Evolutionary conservation across 2,329 filamentous ascomycete genomes (phyloP), one percentile per base, ranked within the genome.

Genomic region (Aspergillus quadricinctus): DNA sequence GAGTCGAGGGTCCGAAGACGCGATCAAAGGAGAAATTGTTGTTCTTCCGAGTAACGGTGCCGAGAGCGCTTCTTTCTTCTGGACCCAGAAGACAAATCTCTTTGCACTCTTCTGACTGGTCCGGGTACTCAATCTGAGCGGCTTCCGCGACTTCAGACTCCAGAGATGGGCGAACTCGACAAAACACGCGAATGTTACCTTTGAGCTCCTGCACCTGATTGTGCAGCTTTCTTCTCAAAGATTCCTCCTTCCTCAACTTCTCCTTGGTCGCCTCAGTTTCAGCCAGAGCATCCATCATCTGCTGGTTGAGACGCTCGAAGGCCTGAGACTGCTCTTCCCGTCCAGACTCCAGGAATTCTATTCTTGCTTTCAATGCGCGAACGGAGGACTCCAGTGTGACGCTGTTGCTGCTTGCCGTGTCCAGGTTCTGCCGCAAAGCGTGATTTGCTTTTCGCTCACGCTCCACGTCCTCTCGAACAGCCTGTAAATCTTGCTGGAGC

Each of bases 141-240:
- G 84, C 80, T 25, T 86, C 81, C 6, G 86, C 86, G 8, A 75
- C 74, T 56, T 89, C 87, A 0, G 77, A 73, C 25, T 79, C 79
- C 23, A 89, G 78, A 0, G 88, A 79, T 1, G 94, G 94, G 43
- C 95, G 88, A 28, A 97, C 93, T 70, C 94, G 87, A 69, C 93
- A 97, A 85, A 99, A 99, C 63, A 99, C 94, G 21, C 94, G 88
- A 67, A 99, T 99, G 70, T 99, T 99, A 66, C 94, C 94, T 73
- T 96, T 97, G 57, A 99, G 83, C 69, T 99, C 94, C 72, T 99
- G 92, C 49, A 99, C 93, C 72, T 96, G 94, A 75, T 97, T 97
- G 78, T 97, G 96, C 0, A 99, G 82, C 64, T 95, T 93, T 23
- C 94, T 85, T 14, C 94, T 86, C 51, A 96, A 80, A 0, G 90